Conservation (phyloP, 768 basidiomycete species). For the Suillus subluteus region DNA sequence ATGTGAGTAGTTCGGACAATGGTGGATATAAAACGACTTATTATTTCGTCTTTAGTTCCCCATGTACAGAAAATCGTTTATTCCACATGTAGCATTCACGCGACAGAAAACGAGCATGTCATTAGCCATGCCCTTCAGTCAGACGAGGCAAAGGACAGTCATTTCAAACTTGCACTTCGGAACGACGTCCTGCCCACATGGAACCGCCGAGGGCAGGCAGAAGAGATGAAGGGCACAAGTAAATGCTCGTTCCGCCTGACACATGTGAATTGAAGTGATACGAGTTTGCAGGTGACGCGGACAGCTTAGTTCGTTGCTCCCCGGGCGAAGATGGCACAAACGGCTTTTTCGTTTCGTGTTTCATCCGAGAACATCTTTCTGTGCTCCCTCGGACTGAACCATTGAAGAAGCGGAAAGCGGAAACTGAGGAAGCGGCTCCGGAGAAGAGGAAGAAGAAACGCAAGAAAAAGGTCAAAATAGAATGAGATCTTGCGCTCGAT, state of each 20-base stretch:
- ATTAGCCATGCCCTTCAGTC: slow-evolving; percentile 74
- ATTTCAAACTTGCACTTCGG: slow-evolving; percentile 71
- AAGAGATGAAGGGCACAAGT: slow-evolving; percentile 65
- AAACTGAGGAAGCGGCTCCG: slow-evolving; percentile 21
- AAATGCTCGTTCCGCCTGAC: slow-evolving; percentile 17
- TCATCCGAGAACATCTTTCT: slow-evolving; percentile 43
- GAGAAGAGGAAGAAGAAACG: slow-evolving; percentile 24
- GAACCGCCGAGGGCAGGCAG: slow-evolving; percentile 75
- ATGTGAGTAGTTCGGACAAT: slow-evolving; percentile 52
- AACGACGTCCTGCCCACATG: slow-evolving; percentile 77
- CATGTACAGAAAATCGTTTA: slow-evolving; percentile 84
- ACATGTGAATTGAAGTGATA: background rate
- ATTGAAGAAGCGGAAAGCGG: slow-evolving; percentile 29
- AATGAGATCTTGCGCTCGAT: background rate
- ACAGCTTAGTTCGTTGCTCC: slow-evolving; percentile 69
- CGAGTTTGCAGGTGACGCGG: slow-evolving; percentile 51
- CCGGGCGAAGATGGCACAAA: slow-evolving; percentile 89
- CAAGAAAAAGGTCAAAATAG: slow-evolving; percentile 17
- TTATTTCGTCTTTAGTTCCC: slow-evolving; percentile 56
- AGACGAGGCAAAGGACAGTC: slow-evolving; percentile 60
- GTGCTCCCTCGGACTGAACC: background rate
- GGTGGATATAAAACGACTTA: slow-evolving; percentile 17
- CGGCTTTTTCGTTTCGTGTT: slow-evolving; percentile 98
- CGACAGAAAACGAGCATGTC: slow-evolving; percentile 92
- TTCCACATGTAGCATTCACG: slow-evolving; percentile 96